Evolutionary conservation across 768 basidiomycete genomes (phyloP).

Genomic region (Hebeloma cylindrosporum): DNA sequence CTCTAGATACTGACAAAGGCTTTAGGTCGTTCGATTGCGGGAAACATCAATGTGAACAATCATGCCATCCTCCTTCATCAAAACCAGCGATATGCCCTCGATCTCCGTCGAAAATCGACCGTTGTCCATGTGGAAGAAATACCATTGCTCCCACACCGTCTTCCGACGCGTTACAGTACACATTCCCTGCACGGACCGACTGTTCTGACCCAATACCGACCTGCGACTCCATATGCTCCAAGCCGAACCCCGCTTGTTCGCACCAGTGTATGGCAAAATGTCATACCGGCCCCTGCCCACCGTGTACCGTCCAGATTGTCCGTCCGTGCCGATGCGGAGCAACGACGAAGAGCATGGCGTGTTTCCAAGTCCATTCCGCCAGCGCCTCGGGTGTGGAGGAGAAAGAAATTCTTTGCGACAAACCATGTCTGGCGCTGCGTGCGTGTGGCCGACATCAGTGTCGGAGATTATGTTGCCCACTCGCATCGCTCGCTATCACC

Average conservation of each 20-base stretch:
- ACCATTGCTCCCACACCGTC: constrained; percentile 42
- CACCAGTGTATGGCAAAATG: constrained; percentile 74
- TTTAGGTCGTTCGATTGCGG: constrained; percentile 75
- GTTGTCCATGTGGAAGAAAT: constrained; percentile 83
- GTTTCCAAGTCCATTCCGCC: constrained; percentile 44
- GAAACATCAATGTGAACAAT: constrained; percentile 66
- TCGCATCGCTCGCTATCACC: constrained; percentile 57
- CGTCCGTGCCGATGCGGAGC: constrained; percentile 87
- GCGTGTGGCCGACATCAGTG: constrained; percentile 90
- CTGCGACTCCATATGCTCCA: constrained; percentile 69
- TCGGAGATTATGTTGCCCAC: constrained; percentile 82
- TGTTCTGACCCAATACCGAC: constrained; percentile 84
- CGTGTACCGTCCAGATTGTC: constrained; percentile 68
- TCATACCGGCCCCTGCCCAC: constrained; percentile 78
- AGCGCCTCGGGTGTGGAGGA: constrained; percentile 30
- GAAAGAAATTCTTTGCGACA: constrained; percentile 74
- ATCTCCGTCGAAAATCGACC: constrained; percentile 63
- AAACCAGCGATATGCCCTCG: constrained; percentile 64
- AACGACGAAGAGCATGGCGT: constrained; percentile 55
- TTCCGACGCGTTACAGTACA: constrained; percentile 25
- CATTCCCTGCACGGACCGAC: constrained; percentile 42
- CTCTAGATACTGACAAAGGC: constrained; percentile 1
- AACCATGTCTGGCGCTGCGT: constrained; percentile 73
- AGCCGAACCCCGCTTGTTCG: constrained; percentile 60
- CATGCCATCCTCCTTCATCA: constrained; percentile 75